These are phyloP conservation scores for Boletus rubescentipes DNA, from an alignment of 768 basidiomycete species.

Conservation along the genomic window DNA sequence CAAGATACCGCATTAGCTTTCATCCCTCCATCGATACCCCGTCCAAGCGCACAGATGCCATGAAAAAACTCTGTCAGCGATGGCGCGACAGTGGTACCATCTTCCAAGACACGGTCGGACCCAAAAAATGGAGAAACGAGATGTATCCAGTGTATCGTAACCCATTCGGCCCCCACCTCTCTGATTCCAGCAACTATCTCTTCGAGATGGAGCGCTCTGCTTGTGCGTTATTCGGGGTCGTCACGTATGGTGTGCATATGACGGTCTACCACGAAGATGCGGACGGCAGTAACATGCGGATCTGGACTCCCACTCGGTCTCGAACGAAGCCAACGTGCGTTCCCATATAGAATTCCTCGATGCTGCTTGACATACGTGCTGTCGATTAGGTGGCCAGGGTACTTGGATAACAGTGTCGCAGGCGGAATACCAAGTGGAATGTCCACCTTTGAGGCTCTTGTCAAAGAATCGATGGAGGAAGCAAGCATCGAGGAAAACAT, in stretches of 20 bases:
- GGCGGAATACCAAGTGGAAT: slow-evolving; percentile 89
- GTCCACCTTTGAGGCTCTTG: slow-evolving; percentile 64
- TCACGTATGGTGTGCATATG: slow-evolving; percentile 94
- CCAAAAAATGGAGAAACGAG: slow-evolving; percentile 83
- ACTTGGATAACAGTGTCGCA: slow-evolving; percentile 87
- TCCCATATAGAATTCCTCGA: not conserved
- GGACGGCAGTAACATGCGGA: slow-evolving; percentile 39
- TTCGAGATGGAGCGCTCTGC: slow-evolving; percentile 92
- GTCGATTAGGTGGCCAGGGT: slow-evolving; percentile 69
- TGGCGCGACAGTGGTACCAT: slow-evolving; percentile 65
- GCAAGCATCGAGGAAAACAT: slow-evolving; percentile 74
- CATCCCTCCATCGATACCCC: slow-evolving; percentile 51
- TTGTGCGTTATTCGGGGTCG: slow-evolving; percentile 83
- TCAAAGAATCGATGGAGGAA: slow-evolving; percentile 94
- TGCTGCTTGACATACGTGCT: not conserved
- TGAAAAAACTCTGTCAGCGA: slow-evolving; percentile 67
- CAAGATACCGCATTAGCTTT: slow-evolving; percentile 44
- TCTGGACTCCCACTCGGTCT: slow-evolving; percentile 90
- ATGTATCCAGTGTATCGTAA: slow-evolving; percentile 73
- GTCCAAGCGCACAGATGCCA: slow-evolving; percentile 54
- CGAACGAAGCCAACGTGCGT: slow-evolving; percentile 86
- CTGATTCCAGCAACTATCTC: slow-evolving; percentile 55
- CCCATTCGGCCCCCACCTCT: slow-evolving; percentile 57
- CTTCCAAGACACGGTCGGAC: slow-evolving; percentile 67
- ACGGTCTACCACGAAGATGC: slow-evolving; percentile 55